Evolutionary conservation across 2,329 filamentous ascomycete genomes (phyloP), one percentile per base, ranked within the genome.

Genomic region (Neophaeococcomyces mojaviensis): DNA sequence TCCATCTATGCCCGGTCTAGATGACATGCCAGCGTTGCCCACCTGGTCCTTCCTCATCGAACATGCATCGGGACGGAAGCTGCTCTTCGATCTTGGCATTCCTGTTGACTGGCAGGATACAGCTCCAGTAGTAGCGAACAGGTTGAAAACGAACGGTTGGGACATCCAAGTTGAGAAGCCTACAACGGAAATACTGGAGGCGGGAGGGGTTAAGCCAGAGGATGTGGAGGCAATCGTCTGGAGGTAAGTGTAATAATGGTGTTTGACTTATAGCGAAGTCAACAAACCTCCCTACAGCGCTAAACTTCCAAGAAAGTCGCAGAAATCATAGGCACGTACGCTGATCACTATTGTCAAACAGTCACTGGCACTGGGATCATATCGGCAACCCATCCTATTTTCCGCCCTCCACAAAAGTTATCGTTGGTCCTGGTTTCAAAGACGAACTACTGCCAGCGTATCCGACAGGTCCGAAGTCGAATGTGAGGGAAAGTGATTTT

Each of bases 401-500:
- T 34, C 71, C 73, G 0, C 1, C 53, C 0, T 58, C 53, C 1
- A 73, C 72, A 1, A 64, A 69, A 8, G 53, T 79, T 0, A 54
- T 79, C 22, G 74, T 78, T 4, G 77, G 76, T 0, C 69, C 74
- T 0, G 75, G 76, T 0, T 72, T 78, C 55, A 71, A 68, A 39
- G 49, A 66, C 2, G 59, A 58, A 0, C 67, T 72, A 53, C 55
- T 71, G 2, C 75, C 75, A 0, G 74, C 71, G 0, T 73, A 65
- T 40, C 76, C 75, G 0, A 47, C 54, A 2, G 63, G 67, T 18
- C 58, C 61, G 2, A 51, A 67, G 1, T 62, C 62, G 0, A 52
- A 55, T 0, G 54, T 70, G 0, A 55, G 60, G 2, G 64, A 68
- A 32, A 61, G 52, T n/a, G 65, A 70, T 45, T 64, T 49, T 19